Evolutionary conservation across 805 yeast genomes (phyloP), one percentile per base, ranked within the genome.

Genomic region (Allodekkera sacchari): DNA sequence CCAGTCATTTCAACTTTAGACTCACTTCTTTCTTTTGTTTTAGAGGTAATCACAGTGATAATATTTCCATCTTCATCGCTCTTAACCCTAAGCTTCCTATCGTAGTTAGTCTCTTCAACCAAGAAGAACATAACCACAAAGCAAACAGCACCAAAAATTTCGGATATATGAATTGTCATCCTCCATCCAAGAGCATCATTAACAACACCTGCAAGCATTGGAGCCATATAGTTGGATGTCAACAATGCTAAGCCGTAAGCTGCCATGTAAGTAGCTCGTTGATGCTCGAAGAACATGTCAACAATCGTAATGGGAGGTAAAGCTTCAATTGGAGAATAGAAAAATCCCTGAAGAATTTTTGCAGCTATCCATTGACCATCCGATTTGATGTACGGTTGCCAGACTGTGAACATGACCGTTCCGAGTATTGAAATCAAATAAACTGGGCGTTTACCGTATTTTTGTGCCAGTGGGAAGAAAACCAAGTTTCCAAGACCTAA

Each of bases 181-280:
- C 63, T 49, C 64, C 75, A 74, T 7, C 71, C 68, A 18, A 61
- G 54, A 20, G 61, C 64, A 31, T 66, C 62, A 20, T 64, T 61
- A 35, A 74, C 68, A 41, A 70, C 68, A 10, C 79, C 79, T 9
- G 78, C 75, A 30, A 74, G 61, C 42, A 74, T 57, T 6, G 81
- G 80, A 4, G 78, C 79, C 34, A 72, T 51, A 41, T 57, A 74
- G 25, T 74, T 67, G 8, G 77, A 71, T 10, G 63, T 62, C 20
- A 72, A 60, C 11, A 77, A 57, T 11, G 78, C 71, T 35, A 64
- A 50, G 37, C 73, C 71, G 46, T 74, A 74, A 15, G 71, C 44
- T 20, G 64, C 63, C 59, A 67, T 55, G 23, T 59, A 59, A n/a
- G 57, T 51, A 5, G 70, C 69, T 40, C 71, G 52, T 45, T 71